phyloP scores from a whole-genome alignment of 768 basidiomycete genomes.

The Macrolepiota albuminosa region DNA sequence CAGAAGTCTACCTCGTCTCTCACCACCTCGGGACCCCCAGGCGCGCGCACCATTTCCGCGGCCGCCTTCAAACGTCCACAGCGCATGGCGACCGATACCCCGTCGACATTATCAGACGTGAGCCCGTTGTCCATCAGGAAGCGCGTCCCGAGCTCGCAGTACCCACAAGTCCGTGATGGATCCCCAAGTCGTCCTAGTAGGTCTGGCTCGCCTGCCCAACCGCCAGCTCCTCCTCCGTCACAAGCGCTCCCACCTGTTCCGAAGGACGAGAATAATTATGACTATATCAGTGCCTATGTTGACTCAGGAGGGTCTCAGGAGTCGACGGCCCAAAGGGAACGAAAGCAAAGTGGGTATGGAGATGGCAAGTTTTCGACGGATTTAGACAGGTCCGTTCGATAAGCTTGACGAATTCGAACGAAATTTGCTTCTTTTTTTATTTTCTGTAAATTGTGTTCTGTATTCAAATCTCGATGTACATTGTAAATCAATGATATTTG shows the following conservation, averaged over 20 bases:
- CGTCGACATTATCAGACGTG: slow-evolving; percentile 34
- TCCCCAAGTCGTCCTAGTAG: slow-evolving; percentile 13
- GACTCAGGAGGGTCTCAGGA: slow-evolving; percentile 13
- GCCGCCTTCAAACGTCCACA: slow-evolving; percentile 65
- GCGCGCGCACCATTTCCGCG: slow-evolving; percentile 63
- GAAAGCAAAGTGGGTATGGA: slow-evolving; percentile 25
- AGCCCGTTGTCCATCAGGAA: slow-evolving; percentile 46
- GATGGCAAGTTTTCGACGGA: slow-evolving; percentile 43
- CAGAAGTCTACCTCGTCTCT: slow-evolving; percentile 15
- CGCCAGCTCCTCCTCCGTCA: slow-evolving; percentile 14
- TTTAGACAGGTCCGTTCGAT: slow-evolving; percentile 24
- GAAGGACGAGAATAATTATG: slow-evolving; percentile 44
- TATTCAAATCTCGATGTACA: neutral
- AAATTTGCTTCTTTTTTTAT: neutral
- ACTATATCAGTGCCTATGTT: slow-evolving; percentile 56
- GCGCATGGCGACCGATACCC: slow-evolving; percentile 23
- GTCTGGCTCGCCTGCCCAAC: slow-evolving; percentile 12
- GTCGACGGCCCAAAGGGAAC: neutral
- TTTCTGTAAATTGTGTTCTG: neutral
- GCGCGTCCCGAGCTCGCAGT: slow-evolving; percentile 43
- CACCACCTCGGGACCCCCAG: slow-evolving; percentile 22
- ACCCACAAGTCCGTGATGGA: slow-evolving; percentile 18
- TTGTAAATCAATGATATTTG: neutral
- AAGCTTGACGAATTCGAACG: neutral
- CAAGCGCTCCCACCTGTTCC: slow-evolving; percentile 12